Percentiles rank a stretch among this genome's conserved stretches.
These are phyloP conservation scores for Phytophthora citrophthora DNA, from an alignment of 352 stramenopile genomes.

Conservation along the genomic window DNA sequence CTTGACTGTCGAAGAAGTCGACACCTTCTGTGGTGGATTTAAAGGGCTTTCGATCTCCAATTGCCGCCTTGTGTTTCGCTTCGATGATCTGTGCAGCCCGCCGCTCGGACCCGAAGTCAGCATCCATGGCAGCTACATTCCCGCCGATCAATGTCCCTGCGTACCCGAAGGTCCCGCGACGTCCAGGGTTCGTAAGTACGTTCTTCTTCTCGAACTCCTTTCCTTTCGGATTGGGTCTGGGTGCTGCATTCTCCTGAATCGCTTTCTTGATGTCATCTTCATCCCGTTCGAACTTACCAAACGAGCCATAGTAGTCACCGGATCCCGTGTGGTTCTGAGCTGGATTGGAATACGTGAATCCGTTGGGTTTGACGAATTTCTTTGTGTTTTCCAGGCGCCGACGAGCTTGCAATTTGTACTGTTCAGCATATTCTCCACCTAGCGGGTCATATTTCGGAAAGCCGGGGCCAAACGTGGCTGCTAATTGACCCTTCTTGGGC, in stretches of 20 bases:
- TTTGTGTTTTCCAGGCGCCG: conserved; percentile 76
- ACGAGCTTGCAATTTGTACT: conserved; percentile 76
- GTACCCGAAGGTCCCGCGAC: conserved; percentile 81
- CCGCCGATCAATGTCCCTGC: conserved; percentile 71
- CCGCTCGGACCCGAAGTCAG: conserved; percentile 72
- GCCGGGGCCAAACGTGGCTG: conserved; percentile 66
- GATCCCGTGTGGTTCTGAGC: conserved; percentile 66
- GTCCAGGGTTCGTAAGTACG: conserved; percentile 61
- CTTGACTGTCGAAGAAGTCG: conserved; percentile 77
- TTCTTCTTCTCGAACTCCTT: conserved; percentile 75
- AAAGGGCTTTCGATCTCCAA: conserved; percentile 78
- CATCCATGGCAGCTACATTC: conserved; percentile 49
- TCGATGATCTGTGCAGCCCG: conserved; percentile 35
- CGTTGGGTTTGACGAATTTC: conserved; percentile 70
- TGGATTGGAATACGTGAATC: conserved; percentile 68
- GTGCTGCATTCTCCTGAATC: conserved; percentile 46
- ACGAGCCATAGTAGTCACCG: conserved; percentile 78
- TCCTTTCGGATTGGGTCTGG: conserved; percentile 61
- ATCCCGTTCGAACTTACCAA: conserved; percentile 64
- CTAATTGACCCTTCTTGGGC: conserved; percentile 65
- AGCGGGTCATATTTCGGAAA: conserved; percentile 72
- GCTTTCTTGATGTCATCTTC: conserved; percentile 69
- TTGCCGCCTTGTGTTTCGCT: conserved; percentile 51
- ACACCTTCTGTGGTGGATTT: conserved; percentile 71
- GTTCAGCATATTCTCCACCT: conserved; percentile 64